phyloP scores from a whole-genome alignment of 805 yeast genomes.

The Metschnikowia amazonensis region DNA sequence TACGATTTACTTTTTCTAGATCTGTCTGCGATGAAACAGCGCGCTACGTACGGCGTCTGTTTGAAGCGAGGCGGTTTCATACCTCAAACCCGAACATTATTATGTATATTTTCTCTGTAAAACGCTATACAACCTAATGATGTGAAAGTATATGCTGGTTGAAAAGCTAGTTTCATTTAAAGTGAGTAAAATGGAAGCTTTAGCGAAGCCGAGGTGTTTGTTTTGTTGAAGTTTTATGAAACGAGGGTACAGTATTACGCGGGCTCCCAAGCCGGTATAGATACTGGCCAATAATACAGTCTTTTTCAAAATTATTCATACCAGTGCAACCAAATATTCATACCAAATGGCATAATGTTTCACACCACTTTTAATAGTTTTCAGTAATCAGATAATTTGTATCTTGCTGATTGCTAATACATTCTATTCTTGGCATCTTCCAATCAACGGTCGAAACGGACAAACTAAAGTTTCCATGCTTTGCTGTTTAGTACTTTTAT shows the following conservation, averaged over 20 bases:
- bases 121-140: neutral
- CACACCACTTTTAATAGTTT: no score
- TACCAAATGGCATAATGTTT: no score
- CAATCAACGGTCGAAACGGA: no score
- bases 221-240: neutral
- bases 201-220: neutral
- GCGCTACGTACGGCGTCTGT: conserved; percentile 1
- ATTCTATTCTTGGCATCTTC: no score
- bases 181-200: neutral
- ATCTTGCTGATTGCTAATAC: no score
- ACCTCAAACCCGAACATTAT: neutral
- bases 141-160: neutral
- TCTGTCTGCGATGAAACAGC: neutral
- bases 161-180: neutral
- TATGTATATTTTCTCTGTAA: neutral
- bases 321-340: no score
- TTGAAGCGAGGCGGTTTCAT: neutral
- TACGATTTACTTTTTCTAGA: neutral
- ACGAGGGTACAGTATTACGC: neutral
- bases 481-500: no score
- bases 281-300: no score
- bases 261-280: conserved; percentile 3
- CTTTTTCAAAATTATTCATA: no score
- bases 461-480: no score
- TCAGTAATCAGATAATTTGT: no score